These are phyloP conservation scores for Cryptococcus sp. DNA, from an alignment of 1,284 basidiomycete genomes.

Conservation along the genomic window DNA sequence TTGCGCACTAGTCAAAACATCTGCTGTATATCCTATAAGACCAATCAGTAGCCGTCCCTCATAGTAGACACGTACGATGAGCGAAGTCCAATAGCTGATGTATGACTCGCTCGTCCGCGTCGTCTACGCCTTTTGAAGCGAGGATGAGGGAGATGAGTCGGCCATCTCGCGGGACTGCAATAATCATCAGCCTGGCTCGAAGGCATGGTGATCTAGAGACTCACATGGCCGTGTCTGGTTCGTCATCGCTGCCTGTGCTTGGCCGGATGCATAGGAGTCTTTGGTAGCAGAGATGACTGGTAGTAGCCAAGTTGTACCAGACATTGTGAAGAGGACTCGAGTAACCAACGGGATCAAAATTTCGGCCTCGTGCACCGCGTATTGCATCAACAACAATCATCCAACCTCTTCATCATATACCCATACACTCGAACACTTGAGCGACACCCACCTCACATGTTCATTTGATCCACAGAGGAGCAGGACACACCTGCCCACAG, in stretches of 20 bases:
- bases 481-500: no score
- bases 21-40: constrained; percentile 72
- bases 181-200: constrained; percentile 2
- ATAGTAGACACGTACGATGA: constrained; percentile 60
- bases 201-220: neutral
- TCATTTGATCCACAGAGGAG: no score
- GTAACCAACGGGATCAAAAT: constrained; percentile 1
- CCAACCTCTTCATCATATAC: no score
- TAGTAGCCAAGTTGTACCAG: neutral
- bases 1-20: constrained; percentile 85
- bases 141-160: constrained; percentile 89
- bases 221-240: neutral
- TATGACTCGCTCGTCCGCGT: constrained; percentile 89
- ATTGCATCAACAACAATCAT: neutral
- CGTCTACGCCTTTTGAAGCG: constrained; percentile 90
- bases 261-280: neutral
- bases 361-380: neutral
- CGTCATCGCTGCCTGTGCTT: neutral
- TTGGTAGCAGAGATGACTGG: neutral
- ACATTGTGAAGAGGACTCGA: neutral
- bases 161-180: constrained; percentile 72
- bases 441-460: no score
- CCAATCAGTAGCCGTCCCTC: neutral
- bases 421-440: no score
- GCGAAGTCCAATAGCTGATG: constrained; percentile 96